Evolutionary conservation across 1,139 yeast species (phyloP), one percentile per base, ranked within the genome.

Genomic region (Zygoascus hellenicus): DNA sequence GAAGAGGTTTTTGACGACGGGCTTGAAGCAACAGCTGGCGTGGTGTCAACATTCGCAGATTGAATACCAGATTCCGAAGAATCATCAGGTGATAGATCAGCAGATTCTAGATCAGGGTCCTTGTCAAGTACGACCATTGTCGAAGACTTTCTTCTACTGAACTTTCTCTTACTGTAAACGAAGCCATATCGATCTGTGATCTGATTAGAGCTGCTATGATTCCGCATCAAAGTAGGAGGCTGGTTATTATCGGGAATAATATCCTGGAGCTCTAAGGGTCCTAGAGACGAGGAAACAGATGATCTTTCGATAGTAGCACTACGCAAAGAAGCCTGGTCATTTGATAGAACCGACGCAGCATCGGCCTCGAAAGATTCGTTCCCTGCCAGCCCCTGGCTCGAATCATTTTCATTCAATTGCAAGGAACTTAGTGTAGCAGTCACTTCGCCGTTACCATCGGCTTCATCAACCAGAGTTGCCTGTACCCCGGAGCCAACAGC

Each of bases 101-200:
- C 29, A 17, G 39, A 29, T 2, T 17, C 39, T 5, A 29, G 9
- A 19, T 19, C 30, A 11, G 16, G 9, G 7, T 36, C n/a, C 9
- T 15, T 29, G n/a, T n/a, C 39, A 14, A n/a, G 29, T 14, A 19
- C 9, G n/a, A 19, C 15, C 22, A 10, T 36, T 13, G 39, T 19
- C 7, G 34, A 29, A 1, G 34, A 28, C 51, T 46, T 42, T 53
- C 33, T 38, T 3, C 13, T 11, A 36, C 45, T 57, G 60, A 47
- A 14, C 33, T 29, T 38, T 2, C 26, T 13, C 4, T 19, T 31
- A 30, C 22, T 15, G n/a, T 69, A 68, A 30, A 76, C 66, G 57
- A 77, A 77, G 0, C 82, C 82, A 58, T 72, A 77, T 49, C 75
- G 65, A 54, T 77, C 82, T 6, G 78, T 70, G 32, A 61, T 51